phyloP scores from a whole-genome alignment of 2,329 filamentous ascomycete species.

The Sporothrix curviconia region DNA sequence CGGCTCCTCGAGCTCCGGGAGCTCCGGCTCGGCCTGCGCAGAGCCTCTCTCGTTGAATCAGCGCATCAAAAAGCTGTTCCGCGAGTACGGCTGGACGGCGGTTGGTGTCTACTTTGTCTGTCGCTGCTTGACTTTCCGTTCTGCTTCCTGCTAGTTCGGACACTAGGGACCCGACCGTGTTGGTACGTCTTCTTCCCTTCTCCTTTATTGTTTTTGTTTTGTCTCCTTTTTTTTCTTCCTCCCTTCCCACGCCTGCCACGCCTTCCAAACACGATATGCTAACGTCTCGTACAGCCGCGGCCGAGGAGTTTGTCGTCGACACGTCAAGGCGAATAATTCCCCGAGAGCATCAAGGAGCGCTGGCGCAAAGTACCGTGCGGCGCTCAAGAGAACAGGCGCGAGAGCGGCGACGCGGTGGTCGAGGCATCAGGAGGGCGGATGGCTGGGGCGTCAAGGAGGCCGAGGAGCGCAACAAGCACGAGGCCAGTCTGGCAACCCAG shows the following conservation, averaged over 20 bases:
- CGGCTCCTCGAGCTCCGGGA: not conserved
- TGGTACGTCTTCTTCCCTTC: conserved; percentile 43
- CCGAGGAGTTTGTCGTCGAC: conserved; percentile 62
- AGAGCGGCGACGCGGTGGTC: conserved; percentile 36
- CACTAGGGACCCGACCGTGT: conserved; percentile 81
- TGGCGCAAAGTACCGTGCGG: conserved; percentile 45
- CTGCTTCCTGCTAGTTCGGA: conserved; percentile 81
- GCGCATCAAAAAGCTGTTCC: conserved; percentile 73
- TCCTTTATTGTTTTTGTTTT: not conserved
- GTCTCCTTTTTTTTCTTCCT: not conserved
- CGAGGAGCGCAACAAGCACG: conserved; percentile 51
- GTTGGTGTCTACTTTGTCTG: conserved; percentile 82
- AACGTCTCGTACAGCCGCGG: conserved; percentile 40
- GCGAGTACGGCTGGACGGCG: conserved; percentile 91
- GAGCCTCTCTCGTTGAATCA: conserved; percentile 53
- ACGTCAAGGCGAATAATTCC: conserved; percentile 53
- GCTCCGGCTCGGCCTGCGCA: not conserved
- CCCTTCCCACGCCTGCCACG: no score
- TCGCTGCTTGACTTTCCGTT: conserved; percentile 89
- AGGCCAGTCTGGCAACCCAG: conserved; percentile 78
- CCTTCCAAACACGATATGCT: no score
- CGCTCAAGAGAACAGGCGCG: conserved; percentile 40
- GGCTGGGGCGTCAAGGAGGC: conserved; percentile 59
- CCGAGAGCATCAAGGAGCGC: conserved; percentile 49
- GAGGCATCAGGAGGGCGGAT: conserved; percentile 30